These are phyloP conservation scores for Thraustochytrium striatum DNA, from an alignment of 352 stramenopile species.

Conservation along the genomic window DNA sequence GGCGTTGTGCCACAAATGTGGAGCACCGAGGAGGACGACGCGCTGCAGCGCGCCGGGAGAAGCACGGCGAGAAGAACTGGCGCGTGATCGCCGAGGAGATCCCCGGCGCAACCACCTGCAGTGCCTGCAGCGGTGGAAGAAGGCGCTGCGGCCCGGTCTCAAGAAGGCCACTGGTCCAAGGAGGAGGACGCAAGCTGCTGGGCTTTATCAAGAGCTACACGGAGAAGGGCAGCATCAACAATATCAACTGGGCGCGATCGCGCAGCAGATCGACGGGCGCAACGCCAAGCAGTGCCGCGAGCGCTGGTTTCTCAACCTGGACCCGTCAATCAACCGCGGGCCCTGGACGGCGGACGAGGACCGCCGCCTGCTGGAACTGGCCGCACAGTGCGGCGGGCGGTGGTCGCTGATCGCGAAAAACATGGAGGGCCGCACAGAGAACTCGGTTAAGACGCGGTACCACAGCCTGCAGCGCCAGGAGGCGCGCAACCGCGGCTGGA, in stretches of 20 bases:
- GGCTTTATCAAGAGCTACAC: constrained; percentile 38
- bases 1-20: constrained; percentile 55
- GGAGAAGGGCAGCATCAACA: constrained; percentile 47
- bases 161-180: constrained; percentile 61
- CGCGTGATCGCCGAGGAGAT: constrained; percentile 77
- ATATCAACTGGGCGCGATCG: constrained; percentile 79
- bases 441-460: constrained; percentile 45
- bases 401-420: constrained; percentile 48
- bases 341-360: constrained; percentile 52
- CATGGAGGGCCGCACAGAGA: constrained; percentile 48
- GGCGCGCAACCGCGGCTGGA: constrained; percentile 60
- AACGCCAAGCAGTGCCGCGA: constrained; percentile 81
- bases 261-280: constrained; percentile 71
- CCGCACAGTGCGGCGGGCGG: constrained; percentile 15
- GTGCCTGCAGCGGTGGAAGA: constrained; percentile 79
- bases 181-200: constrained; percentile 45
- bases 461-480: constrained; percentile 48
- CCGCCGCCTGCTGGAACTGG: constrained; percentile 31
- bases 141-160: constrained; percentile 77
- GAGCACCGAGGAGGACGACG: constrained; percentile 74
- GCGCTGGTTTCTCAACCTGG: constrained; percentile 79
- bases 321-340: constrained; percentile 77
- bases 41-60: constrained; percentile 68
- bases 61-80: constrained; percentile 82
- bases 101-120: constrained; percentile 76